Conservation (phyloP, 305 asterid species). For the Stenogyne calaminthoides region DNA sequence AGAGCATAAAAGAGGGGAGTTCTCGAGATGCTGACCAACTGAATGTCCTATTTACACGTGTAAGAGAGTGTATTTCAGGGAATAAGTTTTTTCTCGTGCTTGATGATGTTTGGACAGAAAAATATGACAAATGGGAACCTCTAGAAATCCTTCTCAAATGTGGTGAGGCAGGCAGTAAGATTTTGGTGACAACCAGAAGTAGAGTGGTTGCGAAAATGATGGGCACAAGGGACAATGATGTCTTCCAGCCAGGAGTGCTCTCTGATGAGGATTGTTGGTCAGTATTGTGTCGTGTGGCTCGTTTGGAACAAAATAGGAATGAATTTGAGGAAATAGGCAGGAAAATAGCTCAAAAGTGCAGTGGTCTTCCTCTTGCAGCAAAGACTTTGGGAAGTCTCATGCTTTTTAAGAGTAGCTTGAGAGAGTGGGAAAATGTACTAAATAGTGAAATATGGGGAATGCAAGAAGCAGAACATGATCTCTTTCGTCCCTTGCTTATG, state of each 20-base stretch:
- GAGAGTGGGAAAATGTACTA: constrained; percentile 15
- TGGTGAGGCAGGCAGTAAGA: too few species aligned
- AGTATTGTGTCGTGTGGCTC: background rate
- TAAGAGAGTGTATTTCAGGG: background rate
- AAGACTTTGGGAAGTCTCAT: too few species aligned
- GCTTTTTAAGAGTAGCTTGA: too few species aligned
- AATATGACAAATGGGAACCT: background rate
- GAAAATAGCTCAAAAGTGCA: constrained; percentile 36
- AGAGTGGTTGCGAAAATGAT: constrained; percentile 4
- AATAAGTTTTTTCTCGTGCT: background rate
- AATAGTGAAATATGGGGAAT: constrained; percentile 32
- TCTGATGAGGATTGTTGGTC: background rate
- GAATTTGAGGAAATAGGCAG: constrained; percentile 21
- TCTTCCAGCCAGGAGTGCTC: background rate
- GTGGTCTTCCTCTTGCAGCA: background rate
- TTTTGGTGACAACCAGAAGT: too few species aligned
- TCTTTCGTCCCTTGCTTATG: constrained; percentile 17
- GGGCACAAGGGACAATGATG: background rate
- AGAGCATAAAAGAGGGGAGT: background rate
- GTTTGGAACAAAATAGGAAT: background rate
- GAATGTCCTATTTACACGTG: background rate
- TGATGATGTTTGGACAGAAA: constrained; percentile 4
- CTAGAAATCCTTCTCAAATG: too few species aligned
- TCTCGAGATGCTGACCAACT: background rate
- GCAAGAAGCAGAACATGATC: background rate